Conservation (phyloP, 108 stramenopile genomes). For the Cyclotella kingstonii region DNA sequence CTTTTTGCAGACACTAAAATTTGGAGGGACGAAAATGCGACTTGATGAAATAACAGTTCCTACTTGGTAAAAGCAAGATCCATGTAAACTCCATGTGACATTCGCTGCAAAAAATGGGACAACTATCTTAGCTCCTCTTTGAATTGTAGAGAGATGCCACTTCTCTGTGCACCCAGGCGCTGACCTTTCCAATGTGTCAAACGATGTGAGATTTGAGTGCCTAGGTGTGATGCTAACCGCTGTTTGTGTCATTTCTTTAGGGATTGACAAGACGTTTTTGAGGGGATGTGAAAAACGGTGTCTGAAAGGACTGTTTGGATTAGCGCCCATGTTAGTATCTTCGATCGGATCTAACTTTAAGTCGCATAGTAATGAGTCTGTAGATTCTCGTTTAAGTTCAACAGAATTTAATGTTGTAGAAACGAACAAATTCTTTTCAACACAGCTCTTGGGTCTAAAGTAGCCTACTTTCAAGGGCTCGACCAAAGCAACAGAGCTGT, state of each 20-base stretch:
- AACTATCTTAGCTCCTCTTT: constrained; percentile 72
- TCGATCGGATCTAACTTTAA: background rate
- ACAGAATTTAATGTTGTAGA: constrained; percentile 2
- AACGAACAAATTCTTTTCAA: constrained; percentile 1
- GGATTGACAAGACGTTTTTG: background rate
- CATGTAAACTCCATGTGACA: constrained; percentile 7
- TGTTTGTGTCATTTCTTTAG: background rate
- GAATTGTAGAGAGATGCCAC: constrained; percentile 25
- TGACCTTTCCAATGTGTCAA: background rate
- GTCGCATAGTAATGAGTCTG: no score
- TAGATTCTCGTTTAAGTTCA: constrained; percentile 3
- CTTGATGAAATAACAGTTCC: constrained; percentile 71
- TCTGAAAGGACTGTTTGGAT: background rate
- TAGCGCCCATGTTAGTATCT: background rate
- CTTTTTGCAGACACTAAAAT: constrained; percentile 1
- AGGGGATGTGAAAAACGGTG: background rate
- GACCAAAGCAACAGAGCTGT: constrained; percentile 7
- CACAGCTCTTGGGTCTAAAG: background rate
- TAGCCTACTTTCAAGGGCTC: background rate
- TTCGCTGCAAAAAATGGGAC: constrained; percentile 73
- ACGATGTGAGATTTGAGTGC: background rate
- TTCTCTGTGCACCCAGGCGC: background rate
- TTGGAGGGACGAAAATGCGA: constrained; percentile 45
- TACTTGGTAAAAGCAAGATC: constrained; percentile 60
- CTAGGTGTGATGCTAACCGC: background rate